Base-by-base conservation (phyloP, 1,284 basidiomycete genomes). In the Neolentinus lepideus region DNA sequence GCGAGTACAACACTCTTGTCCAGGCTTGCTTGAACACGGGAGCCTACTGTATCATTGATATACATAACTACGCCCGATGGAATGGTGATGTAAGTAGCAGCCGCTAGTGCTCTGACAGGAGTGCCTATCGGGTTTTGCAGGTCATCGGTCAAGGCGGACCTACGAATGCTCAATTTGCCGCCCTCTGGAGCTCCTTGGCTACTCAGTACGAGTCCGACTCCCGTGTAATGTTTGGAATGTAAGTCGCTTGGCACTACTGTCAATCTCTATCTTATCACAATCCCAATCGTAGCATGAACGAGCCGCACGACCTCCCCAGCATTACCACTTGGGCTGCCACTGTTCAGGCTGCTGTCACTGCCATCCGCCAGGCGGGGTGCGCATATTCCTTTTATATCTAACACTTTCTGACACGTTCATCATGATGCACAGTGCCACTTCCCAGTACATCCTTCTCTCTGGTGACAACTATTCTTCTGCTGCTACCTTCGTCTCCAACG, bases 121-220 rank as follows among this genome's bases (percentile, higher is more conserved):
- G 16, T 6, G 11, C 22, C 12, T 25, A 25, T 25, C 3, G 25
- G 24, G 3, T 29, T 25, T n/a, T 25, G 12, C 66, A 61, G 29
- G 75, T 83, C 57, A 75, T 83, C 47, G 74, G 72, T 6, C 76
- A 80, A 60, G 81, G 78, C 54, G 80, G 80, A 9, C 80, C 81
- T 2, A 75, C 76, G 45, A 74, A 80, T 59, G 75, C 62, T 14
- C 70, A 81, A 63, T 81, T 76, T 58, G 75, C 78, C 11, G 75
- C 68, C 27, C 61, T 84, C 54, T 84, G 81, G 81, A 71, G 70
- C 4, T 73, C 78, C 58, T 67, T 84, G 43, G 80, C 81, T 11
- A 61, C 69, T 4, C 75, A 80, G 63, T 84, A 83, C 63, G 72
- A 71, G 46, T 63, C 61, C 56, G 71, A 81, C 58, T 58, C 71